Evolutionary conservation across 2,329 filamentous ascomycete species (phyloP), one percentile per base, ranked within the genome.

Genomic region (Huntiella bhutanensis): DNA sequence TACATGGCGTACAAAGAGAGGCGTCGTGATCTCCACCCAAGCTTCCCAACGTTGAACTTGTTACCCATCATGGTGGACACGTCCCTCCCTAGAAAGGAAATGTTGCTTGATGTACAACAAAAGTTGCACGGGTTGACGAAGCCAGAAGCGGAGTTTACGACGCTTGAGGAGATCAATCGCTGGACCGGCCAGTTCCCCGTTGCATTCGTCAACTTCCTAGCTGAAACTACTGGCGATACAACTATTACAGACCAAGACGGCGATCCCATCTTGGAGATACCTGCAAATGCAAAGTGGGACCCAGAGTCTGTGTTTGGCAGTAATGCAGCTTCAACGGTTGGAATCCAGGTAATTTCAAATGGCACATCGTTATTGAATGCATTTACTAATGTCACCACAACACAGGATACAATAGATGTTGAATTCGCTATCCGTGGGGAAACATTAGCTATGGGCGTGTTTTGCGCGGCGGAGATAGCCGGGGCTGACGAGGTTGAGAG

Each of bases 1-100:
- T 95, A 94, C 58, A 71, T 93, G 6, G 82, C 85, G 37, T 93
- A 92, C 57, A 73, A 85, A 44, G 68, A 34, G n/a, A 19, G 32
- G 12, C 19, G 70, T 0, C 60, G 69, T 6, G 62, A 69, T 1
- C 62, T 71, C 2, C 57, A 64, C 0, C 52, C 53, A 0, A 62
- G 69, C 0, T 77, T 75, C 32, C 86, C 87, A 0, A 91, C 83
- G 0, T 67, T 95, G 15, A 87, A 82, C 53, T 67, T 95, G 3
- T 69, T 93, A 1, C 85, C 86, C 0, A 60, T 95, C 0, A 67
- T 68, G 8, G 69, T 91, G 1, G 22, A 28, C 22, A 28, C 22
- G 22, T 28, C 22, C 22, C 22, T 28, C 22, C 22, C 22, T 3
- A 28, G 22, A 28, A 56, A 53, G 4, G 22, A 58, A 5, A 15